Conservation (phyloP, 2,329 filamentous ascomycete genomes). For the Exophiala sp. region DNA sequence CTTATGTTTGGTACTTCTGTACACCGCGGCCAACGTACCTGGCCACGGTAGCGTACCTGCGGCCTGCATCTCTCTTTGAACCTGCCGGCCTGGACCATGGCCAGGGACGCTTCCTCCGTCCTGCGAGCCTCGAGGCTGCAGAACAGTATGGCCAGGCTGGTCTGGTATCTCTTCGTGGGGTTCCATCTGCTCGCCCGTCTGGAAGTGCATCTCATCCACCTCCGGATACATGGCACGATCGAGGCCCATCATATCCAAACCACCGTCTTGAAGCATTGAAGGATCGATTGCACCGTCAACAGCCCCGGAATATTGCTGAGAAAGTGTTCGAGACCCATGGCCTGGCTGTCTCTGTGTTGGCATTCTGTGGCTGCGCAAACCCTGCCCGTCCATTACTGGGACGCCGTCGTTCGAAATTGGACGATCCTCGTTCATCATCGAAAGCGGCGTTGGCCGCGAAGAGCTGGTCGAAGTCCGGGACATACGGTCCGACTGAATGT, state of each 20-base stretch:
- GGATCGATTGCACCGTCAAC: constrained; percentile 6
- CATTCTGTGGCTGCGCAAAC: background rate
- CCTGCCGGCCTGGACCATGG: constrained; percentile 6
- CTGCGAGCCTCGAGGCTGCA: background rate
- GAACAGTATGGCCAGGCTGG: background rate
- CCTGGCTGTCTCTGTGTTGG: background rate
- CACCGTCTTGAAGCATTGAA: constrained; percentile 10
- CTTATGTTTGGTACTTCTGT: background rate
- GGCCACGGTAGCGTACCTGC: constrained; percentile 16
- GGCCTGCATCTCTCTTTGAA: background rate
- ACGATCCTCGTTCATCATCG: background rate
- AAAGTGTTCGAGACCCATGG: background rate
- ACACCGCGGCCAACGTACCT: constrained; percentile 17
- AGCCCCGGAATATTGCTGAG: constrained; percentile 2
- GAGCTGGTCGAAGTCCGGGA: constrained; percentile 3
- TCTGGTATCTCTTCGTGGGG: background rate
- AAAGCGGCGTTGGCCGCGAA: constrained; percentile 3
- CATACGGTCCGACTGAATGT: constrained; percentile 7
- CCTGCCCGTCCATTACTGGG: background rate
- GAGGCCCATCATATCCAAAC: constrained; percentile 3
- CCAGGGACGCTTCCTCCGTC: background rate
- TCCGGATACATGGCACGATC: constrained; percentile 5
- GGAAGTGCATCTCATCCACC: constrained; percentile 4
- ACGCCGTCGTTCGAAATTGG: constrained; percentile 1
- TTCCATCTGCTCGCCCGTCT: background rate